Evolutionary conservation across 257 asterid species (phyloP), one percentile per base, ranked within the genome.

Genomic region (Craterostigma plantagineum): DNA sequence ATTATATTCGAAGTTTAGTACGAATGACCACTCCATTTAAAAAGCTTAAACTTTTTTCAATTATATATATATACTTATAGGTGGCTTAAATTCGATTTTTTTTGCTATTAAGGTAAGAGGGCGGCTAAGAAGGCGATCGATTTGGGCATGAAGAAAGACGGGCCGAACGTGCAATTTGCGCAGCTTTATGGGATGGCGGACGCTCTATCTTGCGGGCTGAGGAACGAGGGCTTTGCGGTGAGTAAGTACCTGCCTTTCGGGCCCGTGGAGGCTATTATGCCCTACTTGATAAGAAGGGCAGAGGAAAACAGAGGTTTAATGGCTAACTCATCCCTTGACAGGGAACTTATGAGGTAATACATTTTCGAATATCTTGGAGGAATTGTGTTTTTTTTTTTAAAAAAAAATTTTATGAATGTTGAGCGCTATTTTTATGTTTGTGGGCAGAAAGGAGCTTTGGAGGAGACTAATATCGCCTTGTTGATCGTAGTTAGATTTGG

Each of bases 101-200:
- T 34, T 34, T 34, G 37, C 36, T 38, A 33, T 30, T 43, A 33
- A 81, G 95, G 93, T 3, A 70, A 69, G 57, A 11, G 71, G 37
- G 95, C 87, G 0, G 92, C 84, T 18, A 23, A 63, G 0, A 90
- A 75, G 46, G 99, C 84, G 4, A 51, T 34, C 6, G 72, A 65
- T 12, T 44, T 75, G 47, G 91, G 94, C 30, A 71, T 90, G 7
- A 35, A 57, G 8, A 67, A 49, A 49, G 60, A 67, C 3, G 62
- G 44, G 43, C 55, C 52, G 3, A 62, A 53, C 33, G 63, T 90
- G 50, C 92, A 79, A 7, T 90, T 83, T 23, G 99, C 94, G 5
- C 99, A 83, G 57, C 81, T 90, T 0, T 83, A 83, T 42, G 95
- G 91, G 44, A 90, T 90, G 99, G 70, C 95, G 0, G 99, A 90